phyloP scores from a whole-genome alignment of 2,329 filamentous ascomycete genomes.

The Tolypocladium sp. region DNA sequence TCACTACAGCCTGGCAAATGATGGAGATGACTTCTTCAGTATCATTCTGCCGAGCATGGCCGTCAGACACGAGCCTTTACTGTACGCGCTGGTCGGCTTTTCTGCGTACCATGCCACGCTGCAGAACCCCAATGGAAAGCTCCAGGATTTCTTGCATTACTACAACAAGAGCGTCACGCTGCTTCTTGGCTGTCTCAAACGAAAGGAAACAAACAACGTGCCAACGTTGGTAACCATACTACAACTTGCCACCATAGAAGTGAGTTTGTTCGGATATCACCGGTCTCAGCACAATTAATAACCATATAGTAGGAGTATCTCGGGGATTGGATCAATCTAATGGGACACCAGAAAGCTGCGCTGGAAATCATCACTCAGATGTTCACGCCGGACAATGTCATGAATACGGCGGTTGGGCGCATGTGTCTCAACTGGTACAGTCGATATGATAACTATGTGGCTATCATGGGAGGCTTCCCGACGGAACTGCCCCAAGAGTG shows the following conservation, averaged over 20 bases:
- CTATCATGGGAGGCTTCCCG: constrained; percentile 71
- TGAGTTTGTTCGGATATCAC: constrained; percentile 27
- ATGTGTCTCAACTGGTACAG: constrained; percentile 83
- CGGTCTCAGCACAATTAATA: constrained; percentile 1
- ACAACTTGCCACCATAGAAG: constrained; percentile 89
- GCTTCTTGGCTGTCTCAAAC: constrained; percentile 62
- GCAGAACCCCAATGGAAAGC: constrained; percentile 57
- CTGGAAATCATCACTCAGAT: constrained; percentile 70
- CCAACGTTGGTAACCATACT: constrained; percentile 79
- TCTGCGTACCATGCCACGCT: constrained; percentile 79
- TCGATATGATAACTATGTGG: constrained; percentile 78
- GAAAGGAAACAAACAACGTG: constrained; percentile 60
- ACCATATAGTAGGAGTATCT: constrained; percentile 65
- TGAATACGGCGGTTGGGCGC: constrained; percentile 60
- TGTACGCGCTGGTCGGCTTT: constrained; percentile 83
- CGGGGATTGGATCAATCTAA: constrained; percentile 89
- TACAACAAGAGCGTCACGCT: constrained; percentile 82
- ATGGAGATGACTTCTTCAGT: constrained; percentile 65
- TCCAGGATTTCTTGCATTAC: constrained; percentile 77
- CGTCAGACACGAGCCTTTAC: constrained; percentile 63
- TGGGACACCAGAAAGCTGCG: constrained; percentile 87
- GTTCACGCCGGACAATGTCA: constrained; percentile 67
- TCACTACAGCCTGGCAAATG: constrained; percentile 71
- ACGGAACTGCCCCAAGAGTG: constrained; percentile 68
- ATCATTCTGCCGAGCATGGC: constrained; percentile 63